A percentile compares a stretch with the other conserved stretches of the same genome.
Evolutionary conservation across 371 early-diverging fungal species (phyloP).

Genomic region (Mortierella sp.): DNA sequence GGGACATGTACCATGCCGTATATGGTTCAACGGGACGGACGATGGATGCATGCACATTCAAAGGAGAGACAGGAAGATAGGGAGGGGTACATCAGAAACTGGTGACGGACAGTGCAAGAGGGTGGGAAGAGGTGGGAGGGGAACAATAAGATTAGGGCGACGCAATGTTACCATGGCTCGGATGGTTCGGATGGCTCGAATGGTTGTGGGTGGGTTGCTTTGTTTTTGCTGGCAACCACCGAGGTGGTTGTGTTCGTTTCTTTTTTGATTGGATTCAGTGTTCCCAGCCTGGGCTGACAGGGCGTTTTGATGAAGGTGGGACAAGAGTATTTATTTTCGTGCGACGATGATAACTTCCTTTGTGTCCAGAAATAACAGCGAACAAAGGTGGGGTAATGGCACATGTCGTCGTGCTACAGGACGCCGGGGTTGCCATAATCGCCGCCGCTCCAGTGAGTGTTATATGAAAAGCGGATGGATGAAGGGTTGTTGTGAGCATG

Average conservation of each 20-base stretch:
- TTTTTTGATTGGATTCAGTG: conserved; percentile 6
- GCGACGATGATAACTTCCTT: background rate
- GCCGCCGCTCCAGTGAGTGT: background rate
- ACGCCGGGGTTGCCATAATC: background rate
- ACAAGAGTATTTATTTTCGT: background rate
- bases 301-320: background rate
- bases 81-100: background rate
- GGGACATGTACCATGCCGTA: too few species aligned
- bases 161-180: background rate
- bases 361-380: conserved; percentile 7
- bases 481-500: conserved; percentile 13
- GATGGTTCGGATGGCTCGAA: background rate
- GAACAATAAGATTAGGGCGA: background rate
- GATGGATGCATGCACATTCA: too few species aligned
- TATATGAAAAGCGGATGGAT: conserved; percentile 5
- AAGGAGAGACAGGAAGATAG: background rate
- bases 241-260: background rate
- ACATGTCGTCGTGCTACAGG: background rate
- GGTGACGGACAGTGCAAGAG: background rate
- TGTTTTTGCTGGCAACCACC: background rate
- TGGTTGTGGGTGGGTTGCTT: background rate
- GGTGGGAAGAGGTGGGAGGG: background rate
- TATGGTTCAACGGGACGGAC: too few species aligned
- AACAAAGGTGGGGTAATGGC: background rate
- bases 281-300: background rate